Conservation (phyloP, 129 eudicot genomes). For the Calendula officinalis region DNA sequence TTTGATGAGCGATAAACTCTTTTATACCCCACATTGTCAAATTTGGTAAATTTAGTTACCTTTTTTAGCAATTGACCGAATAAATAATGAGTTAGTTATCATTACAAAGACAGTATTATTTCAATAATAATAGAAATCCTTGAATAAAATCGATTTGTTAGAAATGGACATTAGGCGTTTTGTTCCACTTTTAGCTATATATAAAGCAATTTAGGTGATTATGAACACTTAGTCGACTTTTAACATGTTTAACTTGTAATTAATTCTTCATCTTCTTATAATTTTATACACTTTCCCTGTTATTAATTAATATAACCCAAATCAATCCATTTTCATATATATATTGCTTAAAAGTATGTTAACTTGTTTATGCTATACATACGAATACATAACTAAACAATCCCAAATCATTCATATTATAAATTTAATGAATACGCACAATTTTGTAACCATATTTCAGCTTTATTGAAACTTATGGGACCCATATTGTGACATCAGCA, state of each 20-base stretch:
- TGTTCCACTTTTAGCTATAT: too few species aligned
- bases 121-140: too few species aligned
- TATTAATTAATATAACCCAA: background rate
- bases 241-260: background rate
- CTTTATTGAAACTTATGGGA: conserved; percentile 89
- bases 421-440: background rate
- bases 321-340: background rate
- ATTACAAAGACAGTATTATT: too few species aligned
- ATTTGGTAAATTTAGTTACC: too few species aligned
- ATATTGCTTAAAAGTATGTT: background rate
- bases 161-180: too few species aligned
- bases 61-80: background rate
- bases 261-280: background rate
- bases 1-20: too few species aligned
- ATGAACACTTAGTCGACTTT: background rate
- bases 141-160: too few species aligned
- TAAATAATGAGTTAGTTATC: background rate
- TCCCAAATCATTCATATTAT: background rate
- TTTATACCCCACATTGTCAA: too few species aligned
- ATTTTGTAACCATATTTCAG: conserved; percentile 39
- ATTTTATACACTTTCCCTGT: background rate
- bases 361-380: conserved; percentile 2
- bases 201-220: too few species aligned
- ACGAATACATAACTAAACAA: background rate
- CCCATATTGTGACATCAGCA: conserved; percentile 86